Base-by-base conservation (phyloP, 2,329 filamentous ascomycete genomes). In the Stemphylium lycopersici region DNA sequence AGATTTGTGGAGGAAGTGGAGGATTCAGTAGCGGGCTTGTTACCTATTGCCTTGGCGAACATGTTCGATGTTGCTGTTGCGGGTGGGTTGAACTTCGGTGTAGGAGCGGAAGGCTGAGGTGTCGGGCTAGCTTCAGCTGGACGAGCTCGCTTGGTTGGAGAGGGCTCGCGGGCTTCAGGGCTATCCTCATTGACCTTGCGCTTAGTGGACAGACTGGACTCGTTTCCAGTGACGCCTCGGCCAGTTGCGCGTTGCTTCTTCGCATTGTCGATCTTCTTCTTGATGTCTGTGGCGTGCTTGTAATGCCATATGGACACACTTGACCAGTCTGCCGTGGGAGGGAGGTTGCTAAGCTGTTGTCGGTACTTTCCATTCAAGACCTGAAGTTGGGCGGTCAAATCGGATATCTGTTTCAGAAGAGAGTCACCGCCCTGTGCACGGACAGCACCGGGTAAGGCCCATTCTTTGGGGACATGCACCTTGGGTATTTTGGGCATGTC, bases 151-250 rank as follows among this genome's bases (percentile, higher is more conserved):
- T 73, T 73, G 6, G 61, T 59, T 3, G 68, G 61, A 36, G 60
- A 61, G 16, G 59, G 48, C 39, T 67, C 55, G 4, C 59, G 62
- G 6, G 36, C 10, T 13, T 63, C 63, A 10, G 33, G 47, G 20
- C 38, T 55, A 4, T 59, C 60, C 6, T 67, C 64, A 13, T 48
- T 61, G 8, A 56, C 60, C 49, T 70, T 73, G 34, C 70, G 71
- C 54, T 73, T 73, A 2, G 65, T 71, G n/a, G 70, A 74, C 20
- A 74, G 41, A 6, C 56, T 56, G 3, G 70, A 70, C 46, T 73
- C 71, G 24, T 62, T 55, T 7, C 71, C 70, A 33, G 70, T 73
- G 38, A 74, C 51, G 1, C 71, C 71, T 40, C 67, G 71, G 5
- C 57, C 59, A 1, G 55, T 43, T 12, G 71, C 70, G 4, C 58